Evolutionary conservation across 2,329 filamentous ascomycete genomes (phyloP).

Genomic region (Fusarium metavorans): DNA sequence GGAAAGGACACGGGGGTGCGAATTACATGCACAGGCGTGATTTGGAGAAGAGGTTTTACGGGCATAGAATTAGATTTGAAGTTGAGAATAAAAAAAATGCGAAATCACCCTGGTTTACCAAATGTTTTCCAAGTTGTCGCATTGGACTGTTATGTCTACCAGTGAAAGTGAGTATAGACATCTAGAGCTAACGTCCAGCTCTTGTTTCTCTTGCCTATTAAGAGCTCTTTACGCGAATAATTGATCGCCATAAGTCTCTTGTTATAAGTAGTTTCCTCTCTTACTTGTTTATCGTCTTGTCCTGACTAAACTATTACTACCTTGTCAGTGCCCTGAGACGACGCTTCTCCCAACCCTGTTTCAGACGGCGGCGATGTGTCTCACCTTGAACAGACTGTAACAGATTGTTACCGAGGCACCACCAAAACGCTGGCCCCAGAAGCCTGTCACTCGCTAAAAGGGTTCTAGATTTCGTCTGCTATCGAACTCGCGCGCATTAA

Average conservation of each 20-base stretch:
- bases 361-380: constrained; percentile 39
- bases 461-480: constrained; percentile 20
- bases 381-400: constrained; percentile 34
- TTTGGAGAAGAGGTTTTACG: constrained; percentile 27
- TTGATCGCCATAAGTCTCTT: neutral
- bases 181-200: neutral
- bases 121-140: neutral
- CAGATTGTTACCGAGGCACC: constrained; percentile 17
- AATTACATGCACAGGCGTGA: constrained; percentile 36
- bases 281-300: neutral
- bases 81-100: constrained; percentile 34
- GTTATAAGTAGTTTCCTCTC: neutral
- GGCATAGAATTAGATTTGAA: constrained; percentile 46
- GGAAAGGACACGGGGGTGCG: constrained; percentile 22
- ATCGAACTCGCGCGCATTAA: neutral
- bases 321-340: constrained; percentile 23
- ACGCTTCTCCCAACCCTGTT: constrained; percentile 36
- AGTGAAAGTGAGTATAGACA: neutral
- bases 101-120: constrained; percentile 36
- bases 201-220: neutral
- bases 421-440: constrained; percentile 17
- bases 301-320: neutral
- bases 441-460: constrained; percentile 14
- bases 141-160: neutral
- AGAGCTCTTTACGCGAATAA: neutral